Base-by-base conservation (phyloP, 768 basidiomycete species). In the Xerocomus brunneocitrinus region DNA sequence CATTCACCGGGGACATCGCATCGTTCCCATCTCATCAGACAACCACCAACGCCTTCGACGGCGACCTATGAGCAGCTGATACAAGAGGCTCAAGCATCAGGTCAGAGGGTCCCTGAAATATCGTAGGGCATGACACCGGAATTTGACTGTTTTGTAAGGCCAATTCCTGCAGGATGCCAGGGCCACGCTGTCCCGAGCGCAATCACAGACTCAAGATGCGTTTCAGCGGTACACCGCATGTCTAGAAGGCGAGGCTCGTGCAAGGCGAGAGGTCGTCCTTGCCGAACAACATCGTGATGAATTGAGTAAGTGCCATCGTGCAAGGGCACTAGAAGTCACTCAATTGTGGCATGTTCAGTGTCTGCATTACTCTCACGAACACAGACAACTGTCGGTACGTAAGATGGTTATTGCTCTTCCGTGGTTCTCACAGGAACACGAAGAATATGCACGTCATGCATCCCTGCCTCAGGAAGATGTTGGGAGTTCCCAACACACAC, bases 281-380 rank as follows among this genome's bases (percentile, higher is more conserved):
- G 83, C 83, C 49, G 87, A 88, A 61, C 84, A 83, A 66, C 81
- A 84, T 45, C 79, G 85, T 58, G 87, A 88, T 61, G 83, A 85
- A 54, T 64, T 77, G 53, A 73, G 76, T 76, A 64, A 62, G 75
- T 64, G 51, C 24, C 5, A 19, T 50, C 28, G 8, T 40, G 19
- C 22, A 34, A 54, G 50, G 47, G 54, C 52, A 52, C 54, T 49
- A 63, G 59, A 8, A 25, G 22, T 41, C 57, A 50, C 55, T 59
- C 55, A 71, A 55, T 48, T 30, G 47, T 52, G 38, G 38, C 19
- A 3, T 39, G 50, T 51, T 47, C 58, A 69, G 68, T 69, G 70
- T 61, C 68, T 52, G 58, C 66, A 10, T 57, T 69, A n/a, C 68
- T 69, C 58, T 66, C 70, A 59, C 70, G 70, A 54, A 65, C 68